Base-by-base conservation (phyloP, 306 rosid genomes). In the Rubus parviflorus region DNA sequence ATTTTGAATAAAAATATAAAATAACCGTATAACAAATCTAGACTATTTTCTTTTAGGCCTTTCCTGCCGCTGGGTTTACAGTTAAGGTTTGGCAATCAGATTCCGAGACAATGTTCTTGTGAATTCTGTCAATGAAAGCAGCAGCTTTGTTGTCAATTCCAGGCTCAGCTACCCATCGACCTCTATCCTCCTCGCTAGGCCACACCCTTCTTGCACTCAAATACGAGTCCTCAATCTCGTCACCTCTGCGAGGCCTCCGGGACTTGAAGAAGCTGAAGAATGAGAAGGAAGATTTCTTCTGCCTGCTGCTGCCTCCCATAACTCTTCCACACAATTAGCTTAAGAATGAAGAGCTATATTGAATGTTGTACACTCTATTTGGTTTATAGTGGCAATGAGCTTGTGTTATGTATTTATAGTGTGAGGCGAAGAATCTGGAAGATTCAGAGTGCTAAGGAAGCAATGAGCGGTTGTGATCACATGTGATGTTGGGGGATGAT, bases 171-270 rank as follows among this genome's bases (percentile, higher is more conserved):
- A 90, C 93, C 6, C 91, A 87, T 0, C 83, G 78, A 10, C 80
- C 88, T 81, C 73, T 89, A 81, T 94, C 98, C 25, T 81, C 93
- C 11, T 92, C 95, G 62, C 97, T 94, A 2, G 96, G 97, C 94
- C 93, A 92, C 23, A 90, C 87, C 86, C 76, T 90, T 20, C 80
- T 57, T 1, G 75, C 48, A 71, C 81, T 90, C 60, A 70, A 7
- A 19, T 85, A 75, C 17, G 84, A 90, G 3, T 88, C 89, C 57
- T 88, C 79, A 14, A 3, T 20, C 16, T 67, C 70, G 5, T 83
- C 79, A 41, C 58, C 78, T 22, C 82, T 75, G 70, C 85, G 77
- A 3, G 72, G 67, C 63, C 63, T 86, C 30, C 77, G 79, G 0
- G 92, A 57, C 79, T 84, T 90, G 88, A 94, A 89, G 68, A 90